Conservation (phyloP, 2,329 filamentous ascomycete genomes). For the Truncatella angustata region DNA sequence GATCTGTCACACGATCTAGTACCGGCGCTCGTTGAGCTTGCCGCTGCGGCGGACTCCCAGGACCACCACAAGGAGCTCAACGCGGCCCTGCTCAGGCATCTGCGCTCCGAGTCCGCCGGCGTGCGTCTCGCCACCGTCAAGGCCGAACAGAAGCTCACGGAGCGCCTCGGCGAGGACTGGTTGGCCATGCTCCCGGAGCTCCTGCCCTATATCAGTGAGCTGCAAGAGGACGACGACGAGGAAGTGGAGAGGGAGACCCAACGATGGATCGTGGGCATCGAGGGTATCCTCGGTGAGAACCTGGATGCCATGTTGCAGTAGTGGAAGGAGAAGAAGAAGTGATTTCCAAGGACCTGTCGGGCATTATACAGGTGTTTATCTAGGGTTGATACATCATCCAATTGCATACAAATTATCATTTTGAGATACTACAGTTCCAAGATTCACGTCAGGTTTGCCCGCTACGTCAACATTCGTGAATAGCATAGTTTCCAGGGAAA, state of each 20-base stretch:
- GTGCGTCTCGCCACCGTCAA: slow-evolving; percentile 80
- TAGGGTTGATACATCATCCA: too few species aligned
- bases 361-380: too few species aligned
- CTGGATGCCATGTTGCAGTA: slow-evolving; percentile 90
- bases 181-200: slow-evolving; percentile 88
- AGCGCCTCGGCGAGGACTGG: slow-evolving; percentile 89
- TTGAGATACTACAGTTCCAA: too few species aligned
- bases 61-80: slow-evolving; percentile 93
- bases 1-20: slow-evolving; percentile 56
- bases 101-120: slow-evolving; percentile 69
- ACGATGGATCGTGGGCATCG: slow-evolving; percentile 87
- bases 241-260: slow-evolving; percentile 85
- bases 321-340: slow-evolving; percentile 11
- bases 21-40: slow-evolving; percentile 76
- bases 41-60: slow-evolving; percentile 75
- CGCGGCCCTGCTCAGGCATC: slow-evolving; percentile 69
- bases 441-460: too few species aligned
- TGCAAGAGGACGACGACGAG: slow-evolving; percentile 96
- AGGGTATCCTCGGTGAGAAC: slow-evolving; percentile 84
- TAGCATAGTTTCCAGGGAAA: too few species aligned
- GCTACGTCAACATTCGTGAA: too few species aligned
- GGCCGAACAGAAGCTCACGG: slow-evolving; percentile 77
- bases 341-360: not conserved
- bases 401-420: too few species aligned
- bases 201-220: slow-evolving; percentile 91